Evolutionary conservation across 148 eudicot genomes (phyloP).

Genomic region (Rhododendron williamsianum): DNA sequence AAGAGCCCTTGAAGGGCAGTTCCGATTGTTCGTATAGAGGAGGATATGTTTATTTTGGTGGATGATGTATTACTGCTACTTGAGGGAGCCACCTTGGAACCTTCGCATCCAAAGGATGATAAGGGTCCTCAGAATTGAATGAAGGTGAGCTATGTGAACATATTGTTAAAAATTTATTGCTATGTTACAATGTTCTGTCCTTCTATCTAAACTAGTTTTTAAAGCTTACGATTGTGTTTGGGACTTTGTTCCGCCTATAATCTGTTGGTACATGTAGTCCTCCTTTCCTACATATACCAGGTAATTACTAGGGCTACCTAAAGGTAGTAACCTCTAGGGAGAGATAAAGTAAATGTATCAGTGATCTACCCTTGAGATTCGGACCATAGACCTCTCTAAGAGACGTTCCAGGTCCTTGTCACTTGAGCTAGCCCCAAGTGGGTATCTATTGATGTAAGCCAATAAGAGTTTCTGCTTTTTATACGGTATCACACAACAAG

Average conservation of each 20-base stretch:
- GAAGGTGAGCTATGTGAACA: neutral
- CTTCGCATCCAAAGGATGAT: slow-evolving; percentile 84
- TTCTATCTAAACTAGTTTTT: neutral
- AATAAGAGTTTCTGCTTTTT: too few species aligned
- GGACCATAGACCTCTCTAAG: too few species aligned
- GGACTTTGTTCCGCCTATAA: neutral
- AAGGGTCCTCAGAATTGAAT: slow-evolving; percentile 50
- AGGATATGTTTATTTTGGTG: slow-evolving; percentile 65
- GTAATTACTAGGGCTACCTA: too few species aligned
- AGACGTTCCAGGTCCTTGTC: too few species aligned
- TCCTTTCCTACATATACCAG: too few species aligned
- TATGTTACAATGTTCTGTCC: neutral
- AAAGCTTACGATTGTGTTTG: neutral
- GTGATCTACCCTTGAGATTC: too few species aligned
- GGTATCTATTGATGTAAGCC: too few species aligned
- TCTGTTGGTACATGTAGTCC: neutral
- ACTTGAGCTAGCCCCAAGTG: too few species aligned
- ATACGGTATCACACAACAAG: neutral
- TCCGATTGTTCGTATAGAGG: slow-evolving; percentile 63
- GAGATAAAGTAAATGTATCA: too few species aligned
- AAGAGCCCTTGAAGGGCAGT: slow-evolving; percentile 44
- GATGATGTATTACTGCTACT: slow-evolving; percentile 72
- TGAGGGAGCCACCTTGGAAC: slow-evolving; percentile 78
- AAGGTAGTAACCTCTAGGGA: too few species aligned
- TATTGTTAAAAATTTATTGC: neutral